phyloP scores from a whole-genome alignment of 768 basidiomycete genomes.

The Serendipita sp. region DNA sequence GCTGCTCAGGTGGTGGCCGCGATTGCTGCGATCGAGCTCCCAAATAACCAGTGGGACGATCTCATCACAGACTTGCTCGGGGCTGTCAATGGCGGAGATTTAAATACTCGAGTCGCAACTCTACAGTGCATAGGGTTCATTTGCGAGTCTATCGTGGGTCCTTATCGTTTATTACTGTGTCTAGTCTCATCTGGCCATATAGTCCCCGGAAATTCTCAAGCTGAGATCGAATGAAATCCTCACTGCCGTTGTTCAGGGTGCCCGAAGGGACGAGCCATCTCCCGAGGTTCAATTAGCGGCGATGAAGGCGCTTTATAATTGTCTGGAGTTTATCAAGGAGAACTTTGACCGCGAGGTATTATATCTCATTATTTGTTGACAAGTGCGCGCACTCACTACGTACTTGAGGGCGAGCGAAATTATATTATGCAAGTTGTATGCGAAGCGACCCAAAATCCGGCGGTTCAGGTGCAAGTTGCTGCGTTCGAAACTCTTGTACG shows the following conservation, averaged over 20 bases:
- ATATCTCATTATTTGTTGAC: conserved; percentile 10
- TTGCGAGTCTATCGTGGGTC: conserved; percentile 86
- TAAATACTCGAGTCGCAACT: conserved; percentile 68
- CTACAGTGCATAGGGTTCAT: conserved; percentile 93
- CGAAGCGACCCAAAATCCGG: conserved; percentile 81
- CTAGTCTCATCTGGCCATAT: conserved; percentile 3
- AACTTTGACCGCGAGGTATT: conserved; percentile 94
- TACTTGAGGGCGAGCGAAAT: conserved; percentile 79
- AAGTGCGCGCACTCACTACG: not conserved
- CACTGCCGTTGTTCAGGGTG: conserved; percentile 96
- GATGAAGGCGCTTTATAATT: conserved; percentile 83
- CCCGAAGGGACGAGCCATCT: conserved; percentile 86
- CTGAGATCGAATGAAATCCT: conserved; percentile 90
- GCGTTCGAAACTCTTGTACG: conserved; percentile 90
- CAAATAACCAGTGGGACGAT: conserved; percentile 74
- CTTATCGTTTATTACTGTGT: not conserved
- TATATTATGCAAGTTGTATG: conserved; percentile 99
- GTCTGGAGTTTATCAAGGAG: conserved; percentile 90
- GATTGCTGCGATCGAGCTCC: conserved; percentile 85
- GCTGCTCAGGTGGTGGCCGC: conserved; percentile 90
- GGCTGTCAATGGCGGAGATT: conserved; percentile 58
- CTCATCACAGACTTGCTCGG: conserved; percentile 77
- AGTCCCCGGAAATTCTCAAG: conserved; percentile 89
- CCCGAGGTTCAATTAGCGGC: conserved; percentile 85
- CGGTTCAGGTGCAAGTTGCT: conserved; percentile 77